Conservation (phyloP, 2,329 filamentous ascomycete genomes). For the Penicillium sp. region DNA sequence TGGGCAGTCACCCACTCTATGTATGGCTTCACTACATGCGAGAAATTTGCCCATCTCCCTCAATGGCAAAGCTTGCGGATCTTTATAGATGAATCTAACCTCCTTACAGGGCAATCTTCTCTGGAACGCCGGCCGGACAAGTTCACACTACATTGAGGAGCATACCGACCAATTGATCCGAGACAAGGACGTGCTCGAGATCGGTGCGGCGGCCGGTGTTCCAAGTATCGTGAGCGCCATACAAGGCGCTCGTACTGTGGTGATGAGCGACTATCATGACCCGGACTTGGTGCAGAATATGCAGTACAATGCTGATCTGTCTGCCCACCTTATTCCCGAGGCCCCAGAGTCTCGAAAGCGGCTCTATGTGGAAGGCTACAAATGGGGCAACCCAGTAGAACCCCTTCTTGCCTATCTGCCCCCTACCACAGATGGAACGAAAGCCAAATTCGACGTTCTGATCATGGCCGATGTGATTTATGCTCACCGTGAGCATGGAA, state of each 20-base stretch:
- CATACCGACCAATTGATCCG: slow-evolving; percentile 60
- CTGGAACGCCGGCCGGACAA: slow-evolving; percentile 83
- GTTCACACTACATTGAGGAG: slow-evolving; percentile 74
- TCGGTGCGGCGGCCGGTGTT: slow-evolving; percentile 83
- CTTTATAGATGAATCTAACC: neutral
- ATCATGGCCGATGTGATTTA: slow-evolving; percentile 89
- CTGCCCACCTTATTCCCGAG: slow-evolving; percentile 44
- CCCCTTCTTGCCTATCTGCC: slow-evolving; percentile 60
- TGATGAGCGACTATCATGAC: slow-evolving; percentile 89
- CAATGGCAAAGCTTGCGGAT: slow-evolving; percentile 4
- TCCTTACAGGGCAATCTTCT: slow-evolving; percentile 68
- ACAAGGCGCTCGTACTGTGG: slow-evolving; percentile 64
- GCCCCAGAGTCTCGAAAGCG: slow-evolving; percentile 32
- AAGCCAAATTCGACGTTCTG: slow-evolving; percentile 71
- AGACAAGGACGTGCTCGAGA: slow-evolving; percentile 73
- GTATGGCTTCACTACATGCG: slow-evolving; percentile 43
- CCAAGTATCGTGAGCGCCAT: slow-evolving; percentile 75
- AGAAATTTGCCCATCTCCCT: neutral
- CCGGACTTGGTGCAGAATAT: slow-evolving; percentile 78
- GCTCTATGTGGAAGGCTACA: slow-evolving; percentile 67
- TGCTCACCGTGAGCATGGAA: slow-evolving; percentile 81
- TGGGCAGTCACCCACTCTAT: slow-evolving; percentile 85
- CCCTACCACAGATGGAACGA: slow-evolving; percentile 53
- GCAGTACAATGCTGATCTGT: slow-evolving; percentile 66
- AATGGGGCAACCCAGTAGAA: slow-evolving; percentile 71